Conservation (phyloP, 2,329 filamentous ascomycete genomes). For the Biscogniauxia mediterranea region DNA sequence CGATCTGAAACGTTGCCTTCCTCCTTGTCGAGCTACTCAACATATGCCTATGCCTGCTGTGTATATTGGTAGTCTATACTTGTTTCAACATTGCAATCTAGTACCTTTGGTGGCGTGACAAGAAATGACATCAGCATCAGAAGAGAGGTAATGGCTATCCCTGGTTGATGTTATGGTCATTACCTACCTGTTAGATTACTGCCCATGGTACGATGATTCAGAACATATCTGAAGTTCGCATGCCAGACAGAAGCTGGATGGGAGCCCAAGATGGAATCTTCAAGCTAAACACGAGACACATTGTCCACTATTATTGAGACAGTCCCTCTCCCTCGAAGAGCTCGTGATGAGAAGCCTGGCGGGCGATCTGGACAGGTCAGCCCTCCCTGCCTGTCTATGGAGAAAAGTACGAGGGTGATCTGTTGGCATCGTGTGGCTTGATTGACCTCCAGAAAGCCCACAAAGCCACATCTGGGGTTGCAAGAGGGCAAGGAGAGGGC, state of each 20-base stretch:
- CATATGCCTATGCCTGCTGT: too few relatives aligned
- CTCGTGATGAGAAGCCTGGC: not conserved
- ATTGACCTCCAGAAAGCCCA: not conserved
- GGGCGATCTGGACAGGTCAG: not conserved
- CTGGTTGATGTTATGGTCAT: not conserved
- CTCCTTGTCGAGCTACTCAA: too few relatives aligned
- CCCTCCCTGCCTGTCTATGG: not conserved
- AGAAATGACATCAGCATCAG: not conserved
- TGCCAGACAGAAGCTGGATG: not conserved
- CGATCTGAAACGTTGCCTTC: too few relatives aligned
- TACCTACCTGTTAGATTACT: not conserved
- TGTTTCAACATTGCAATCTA: too few relatives aligned
- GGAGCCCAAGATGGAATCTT: not conserved
- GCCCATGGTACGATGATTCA: not conserved
- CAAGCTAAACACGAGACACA: not conserved
- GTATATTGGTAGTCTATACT: too few relatives aligned
- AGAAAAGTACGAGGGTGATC: not conserved
- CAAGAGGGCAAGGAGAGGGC: too few relatives aligned
- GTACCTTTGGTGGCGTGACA: not conserved
- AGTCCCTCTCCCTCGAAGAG: not conserved
- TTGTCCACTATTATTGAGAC: not conserved
- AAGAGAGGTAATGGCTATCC: not conserved
- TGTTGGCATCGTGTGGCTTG: not conserved
- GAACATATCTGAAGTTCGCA: not conserved
- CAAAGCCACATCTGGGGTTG: not conserved